Conservation (phyloP, 257 asterid genomes). For the Solanum piurae region DNA sequence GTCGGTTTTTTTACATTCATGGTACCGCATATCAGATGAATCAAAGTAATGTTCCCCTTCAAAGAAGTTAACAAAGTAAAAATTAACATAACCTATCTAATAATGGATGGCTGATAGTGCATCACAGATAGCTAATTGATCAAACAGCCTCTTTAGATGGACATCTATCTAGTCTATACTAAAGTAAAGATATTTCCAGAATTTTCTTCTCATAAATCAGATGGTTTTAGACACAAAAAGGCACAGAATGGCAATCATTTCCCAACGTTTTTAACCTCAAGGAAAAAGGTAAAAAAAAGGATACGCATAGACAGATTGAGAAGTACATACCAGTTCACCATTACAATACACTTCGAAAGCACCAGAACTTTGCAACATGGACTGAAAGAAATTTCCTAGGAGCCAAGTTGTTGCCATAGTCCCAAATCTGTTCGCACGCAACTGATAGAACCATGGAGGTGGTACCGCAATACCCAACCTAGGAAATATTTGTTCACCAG, state of each 20-base stretch:
- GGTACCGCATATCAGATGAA: not conserved
- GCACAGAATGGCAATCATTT: not conserved
- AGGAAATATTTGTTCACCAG: conserved; percentile 84
- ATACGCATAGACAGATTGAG: not conserved
- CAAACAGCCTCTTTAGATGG: not conserved
- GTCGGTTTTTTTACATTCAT: not conserved
- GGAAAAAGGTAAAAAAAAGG: not conserved
- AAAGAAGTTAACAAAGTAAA: not conserved
- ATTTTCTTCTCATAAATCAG: not conserved
- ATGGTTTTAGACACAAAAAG: not conserved
- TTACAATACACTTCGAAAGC: conserved; percentile 86
- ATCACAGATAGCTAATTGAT: not conserved
- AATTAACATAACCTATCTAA: not conserved
- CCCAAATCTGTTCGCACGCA: conserved; percentile 84
- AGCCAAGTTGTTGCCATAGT: conserved; percentile 90
- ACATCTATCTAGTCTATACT: not conserved
- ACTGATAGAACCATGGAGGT: conserved; percentile 70
- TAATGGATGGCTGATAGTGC: not conserved
- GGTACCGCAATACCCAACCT: conserved; percentile 68
- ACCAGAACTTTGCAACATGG: conserved; percentile 80
- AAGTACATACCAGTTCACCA: conserved; percentile 63
- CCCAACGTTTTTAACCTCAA: not conserved
- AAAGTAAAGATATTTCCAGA: not conserved
- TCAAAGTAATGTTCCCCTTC: not conserved
- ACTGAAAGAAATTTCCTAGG: conserved; percentile 72